A percentile compares a stretch with the other conserved stretches of the same genome.
These are phyloP conservation scores for Sinapis alba DNA, from an alignment of 441 rosid genomes.

Conservation along the genomic window DNA sequence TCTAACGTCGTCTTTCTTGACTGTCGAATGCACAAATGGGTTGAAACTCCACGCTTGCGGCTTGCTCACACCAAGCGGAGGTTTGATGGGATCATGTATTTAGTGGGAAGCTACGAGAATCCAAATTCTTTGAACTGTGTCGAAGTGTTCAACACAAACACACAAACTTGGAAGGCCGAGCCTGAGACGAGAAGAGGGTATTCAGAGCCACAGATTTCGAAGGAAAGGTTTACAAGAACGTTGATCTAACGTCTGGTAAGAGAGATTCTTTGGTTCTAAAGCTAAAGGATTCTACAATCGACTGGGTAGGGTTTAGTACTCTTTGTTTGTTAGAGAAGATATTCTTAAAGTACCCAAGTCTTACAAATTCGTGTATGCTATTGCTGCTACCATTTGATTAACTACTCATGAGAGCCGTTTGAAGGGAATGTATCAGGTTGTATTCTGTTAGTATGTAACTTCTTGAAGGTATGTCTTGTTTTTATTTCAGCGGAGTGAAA, in stretches of 20 bases:
- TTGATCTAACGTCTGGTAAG: neutral
- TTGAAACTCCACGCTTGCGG: neutral
- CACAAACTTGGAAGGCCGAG: neutral
- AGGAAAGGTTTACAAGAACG: neutral
- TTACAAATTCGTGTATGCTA: neutral
- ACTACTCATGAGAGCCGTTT: neutral
- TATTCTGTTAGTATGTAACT: neutral
- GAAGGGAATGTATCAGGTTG: neutral
- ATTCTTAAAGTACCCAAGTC: neutral
- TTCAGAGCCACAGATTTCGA: neutral
- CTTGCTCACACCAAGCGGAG: neutral
- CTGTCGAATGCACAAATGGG: no score
- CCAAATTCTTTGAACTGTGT: neutral
- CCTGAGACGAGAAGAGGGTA: neutral
- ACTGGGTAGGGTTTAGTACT: neutral
- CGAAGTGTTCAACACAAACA: neutral
- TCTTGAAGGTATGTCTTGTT: neutral
- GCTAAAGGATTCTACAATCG: neutral
- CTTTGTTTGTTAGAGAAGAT: neutral
- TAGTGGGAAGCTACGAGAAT: neutral
- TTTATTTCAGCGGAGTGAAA: neutral
- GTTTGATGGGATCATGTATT: neutral
- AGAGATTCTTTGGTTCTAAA: neutral
- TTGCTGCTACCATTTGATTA: neutral
- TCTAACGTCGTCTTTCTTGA: no score